Evolutionary conservation across 2,329 filamentous ascomycete species (phyloP).

Genomic region (Huntiella omanensis): DNA sequence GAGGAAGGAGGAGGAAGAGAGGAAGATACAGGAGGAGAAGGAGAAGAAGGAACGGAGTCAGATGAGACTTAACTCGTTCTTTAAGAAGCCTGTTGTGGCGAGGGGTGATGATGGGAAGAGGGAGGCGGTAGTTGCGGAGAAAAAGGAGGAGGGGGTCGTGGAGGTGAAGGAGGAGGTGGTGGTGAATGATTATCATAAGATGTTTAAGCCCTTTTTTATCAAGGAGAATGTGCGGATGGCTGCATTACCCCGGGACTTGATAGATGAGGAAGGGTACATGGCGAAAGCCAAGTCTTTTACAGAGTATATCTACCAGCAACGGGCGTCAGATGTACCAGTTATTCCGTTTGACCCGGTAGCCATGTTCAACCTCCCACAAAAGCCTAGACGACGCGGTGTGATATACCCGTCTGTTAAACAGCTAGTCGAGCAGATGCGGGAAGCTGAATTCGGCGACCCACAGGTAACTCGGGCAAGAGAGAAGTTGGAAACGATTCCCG

Average conservation of each 20-base stretch:
- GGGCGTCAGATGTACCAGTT: conserved; percentile 25
- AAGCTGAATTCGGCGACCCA: conserved; percentile 15
- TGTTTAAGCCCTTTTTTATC: conserved; percentile 67
- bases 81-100: conserved; percentile 22
- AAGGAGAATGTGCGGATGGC: conserved; percentile 58
- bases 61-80: conserved; percentile 28
- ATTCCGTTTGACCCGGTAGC: conserved; percentile 26
- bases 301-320: conserved; percentile 24
- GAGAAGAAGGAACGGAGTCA: conserved; percentile 32
- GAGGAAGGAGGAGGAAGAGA: conserved; percentile 30
- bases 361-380: conserved; percentile 26
- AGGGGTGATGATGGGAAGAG: conserved; percentile 19
- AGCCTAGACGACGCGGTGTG: conserved; percentile 25
- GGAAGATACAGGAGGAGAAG: conserved; percentile 23
- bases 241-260: conserved; percentile 29
- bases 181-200: conserved; percentile 41
- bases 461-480: conserved; percentile 20
- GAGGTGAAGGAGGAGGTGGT: conserved; percentile 13
- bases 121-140: conserved; percentile 14
- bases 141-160: conserved; percentile 13
- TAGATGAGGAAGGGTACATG: conserved; percentile 38
- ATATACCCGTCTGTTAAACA: conserved; percentile 35
- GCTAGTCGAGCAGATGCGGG: conserved; percentile 35
- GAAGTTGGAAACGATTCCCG: conserved; percentile 33
- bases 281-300: conserved; percentile 33